These are phyloP conservation scores for Arxiozyma bovina DNA, from an alignment of 1,139 yeast species.

Conservation along the genomic window DNA sequence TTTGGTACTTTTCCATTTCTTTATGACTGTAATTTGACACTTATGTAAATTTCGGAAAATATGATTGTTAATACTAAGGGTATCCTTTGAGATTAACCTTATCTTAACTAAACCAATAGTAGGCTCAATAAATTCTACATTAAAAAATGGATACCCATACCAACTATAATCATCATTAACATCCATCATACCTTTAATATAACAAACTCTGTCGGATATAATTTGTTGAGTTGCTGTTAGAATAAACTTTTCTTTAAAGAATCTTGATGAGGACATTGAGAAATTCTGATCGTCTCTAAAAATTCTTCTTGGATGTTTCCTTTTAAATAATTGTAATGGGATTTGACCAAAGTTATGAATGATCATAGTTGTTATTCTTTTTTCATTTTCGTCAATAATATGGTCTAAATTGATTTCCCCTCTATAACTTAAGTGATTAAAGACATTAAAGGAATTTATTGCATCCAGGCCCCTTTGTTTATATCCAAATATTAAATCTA, in stretches of 20 bases:
- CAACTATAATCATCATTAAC: background rate
- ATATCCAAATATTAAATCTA: conserved; percentile 70
- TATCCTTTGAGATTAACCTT: conserved; percentile 12
- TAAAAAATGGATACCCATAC: conserved; percentile 1
- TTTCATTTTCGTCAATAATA: conserved; percentile 62
- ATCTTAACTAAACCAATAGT: background rate
- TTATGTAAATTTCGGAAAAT: conserved; percentile 20
- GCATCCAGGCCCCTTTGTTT: conserved; percentile 71
- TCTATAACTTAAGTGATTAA: conserved; percentile 71
- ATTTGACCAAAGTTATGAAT: conserved; percentile 90
- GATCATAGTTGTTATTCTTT: conserved; percentile 68
- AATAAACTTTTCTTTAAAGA: background rate
- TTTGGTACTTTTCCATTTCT: conserved; percentile 21
- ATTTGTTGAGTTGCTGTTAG: background rate
- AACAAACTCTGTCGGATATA: background rate
- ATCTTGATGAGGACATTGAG: background rate
- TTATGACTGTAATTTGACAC: conserved; percentile 22
- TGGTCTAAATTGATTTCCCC: conserved; percentile 73
- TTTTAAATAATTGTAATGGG: conserved; percentile 58
- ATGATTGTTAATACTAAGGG: conserved; percentile 22
- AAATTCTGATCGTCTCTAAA: background rate
- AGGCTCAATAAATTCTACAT: background rate
- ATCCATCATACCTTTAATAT: background rate
- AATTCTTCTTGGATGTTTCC: conserved; percentile 45
- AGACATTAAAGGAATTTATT: conserved; percentile 56